Evolutionary conservation across 768 basidiomycete genomes (phyloP), one percentile per base, ranked within the genome.

Genomic region (Tylopilus cervinicoccineus): DNA sequence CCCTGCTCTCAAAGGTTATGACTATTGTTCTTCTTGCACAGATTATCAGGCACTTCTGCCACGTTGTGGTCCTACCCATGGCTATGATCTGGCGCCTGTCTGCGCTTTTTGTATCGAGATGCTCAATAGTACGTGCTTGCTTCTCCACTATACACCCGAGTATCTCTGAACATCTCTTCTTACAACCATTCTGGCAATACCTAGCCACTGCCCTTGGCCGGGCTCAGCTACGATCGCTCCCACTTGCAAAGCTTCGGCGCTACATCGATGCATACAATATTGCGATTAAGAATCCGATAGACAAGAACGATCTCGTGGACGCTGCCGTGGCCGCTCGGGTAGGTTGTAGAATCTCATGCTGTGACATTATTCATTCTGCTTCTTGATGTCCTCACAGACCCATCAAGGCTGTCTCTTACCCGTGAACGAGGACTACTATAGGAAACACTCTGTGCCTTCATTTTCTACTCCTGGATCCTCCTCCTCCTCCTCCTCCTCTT

Each of bases 21-120:
- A 71, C 6, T 90, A 87, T 60, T 91, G 88, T 60, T 74, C 79
- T 31, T 79, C 76, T 36, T 91, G 88, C 64, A 73, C 81, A 2
- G 88, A 89, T 59, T 88, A 77, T 63, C 84, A 83, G 59, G 88
- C 86, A 1, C 72, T 91, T 33, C 80, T 88, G 80, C 88, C 88
- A n/a, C 75, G 85, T 8, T 53, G 58, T 22, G 53, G 59, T 8
- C 76, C 76, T 10, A 38, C 65, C 10, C 76, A 71, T 27, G 88
- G 88, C 5, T 84, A 89, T 62, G 84, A 86, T 58, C 59, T 70
- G 8, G 76, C 79, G 52, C 67, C 73, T 23, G 88, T 91, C 28
- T 91, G 88, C 58, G 83, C 72, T 1, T 87, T 71, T 61, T 91
- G 88, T 64, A 81, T 88, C 43, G 86, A 89, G 45, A 72, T 76